Percentiles rank a stretch among this genome's conserved stretches.
These are phyloP conservation scores for Metschnikowia drakensbergensis DNA, from an alignment of 805 yeast genomes.

Conservation along the genomic window DNA sequence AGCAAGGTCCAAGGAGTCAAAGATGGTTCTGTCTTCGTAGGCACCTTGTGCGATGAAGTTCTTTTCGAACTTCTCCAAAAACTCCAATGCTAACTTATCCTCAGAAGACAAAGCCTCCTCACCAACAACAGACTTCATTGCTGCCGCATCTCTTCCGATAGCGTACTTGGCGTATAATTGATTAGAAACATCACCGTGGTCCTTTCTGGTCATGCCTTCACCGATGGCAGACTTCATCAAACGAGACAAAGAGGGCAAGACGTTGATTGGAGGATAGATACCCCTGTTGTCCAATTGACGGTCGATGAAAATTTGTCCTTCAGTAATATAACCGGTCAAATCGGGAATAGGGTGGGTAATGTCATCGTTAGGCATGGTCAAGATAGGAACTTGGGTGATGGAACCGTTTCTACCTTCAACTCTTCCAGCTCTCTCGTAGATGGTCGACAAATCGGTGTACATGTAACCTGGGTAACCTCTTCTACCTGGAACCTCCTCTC, in stretches of 20 bases:
- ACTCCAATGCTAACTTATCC: slow-evolving; percentile 95
- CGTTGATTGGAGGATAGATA: slow-evolving; percentile 98
- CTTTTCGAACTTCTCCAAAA: slow-evolving; percentile 96
- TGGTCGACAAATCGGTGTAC: slow-evolving; percentile 99
- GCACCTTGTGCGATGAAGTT: slow-evolving; percentile 95
- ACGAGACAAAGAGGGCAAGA: slow-evolving; percentile 94
- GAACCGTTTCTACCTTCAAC: slow-evolving; percentile 99
- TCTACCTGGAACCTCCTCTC: slow-evolving; percentile 99
- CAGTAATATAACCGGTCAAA: slow-evolving; percentile 98
- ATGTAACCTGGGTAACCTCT: slow-evolving; percentile 99
- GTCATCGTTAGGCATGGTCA: slow-evolving; percentile 99
- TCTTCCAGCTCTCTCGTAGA: slow-evolving; percentile 99
- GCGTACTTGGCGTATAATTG: slow-evolving; percentile 99
- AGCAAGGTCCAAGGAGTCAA: slow-evolving; percentile 95
- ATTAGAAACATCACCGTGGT: slow-evolving; percentile 98
- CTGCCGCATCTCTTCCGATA: slow-evolving; percentile 99
- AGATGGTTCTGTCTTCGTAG: slow-evolving; percentile 90
- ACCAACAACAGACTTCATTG: slow-evolving; percentile 99
- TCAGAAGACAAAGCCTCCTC: slow-evolving; percentile 98
- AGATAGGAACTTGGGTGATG: slow-evolving; percentile 96
- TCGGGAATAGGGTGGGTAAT: slow-evolving; percentile 99
- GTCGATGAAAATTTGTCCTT: slow-evolving; percentile 97
- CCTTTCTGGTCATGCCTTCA: slow-evolving; percentile 99
- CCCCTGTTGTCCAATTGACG: slow-evolving; percentile 96
- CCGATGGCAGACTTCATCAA: slow-evolving; percentile 99